phyloP scores from a whole-genome alignment of 495 filamentous ascomycete genomes.

The Aspergillus cavernicola region DNA sequence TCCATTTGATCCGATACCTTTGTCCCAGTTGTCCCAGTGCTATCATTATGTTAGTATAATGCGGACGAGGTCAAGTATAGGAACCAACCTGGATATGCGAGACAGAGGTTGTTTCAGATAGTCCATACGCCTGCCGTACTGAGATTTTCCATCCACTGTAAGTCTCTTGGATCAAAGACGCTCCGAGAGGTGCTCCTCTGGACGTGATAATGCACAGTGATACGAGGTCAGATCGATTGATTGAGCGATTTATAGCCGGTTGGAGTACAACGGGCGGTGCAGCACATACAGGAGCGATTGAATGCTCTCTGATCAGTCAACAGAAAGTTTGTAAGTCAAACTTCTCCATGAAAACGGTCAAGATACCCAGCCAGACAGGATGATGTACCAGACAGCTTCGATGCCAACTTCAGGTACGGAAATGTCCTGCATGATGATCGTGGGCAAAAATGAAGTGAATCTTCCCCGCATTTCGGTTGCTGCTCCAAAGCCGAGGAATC shows the following conservation, averaged over 20 bases:
- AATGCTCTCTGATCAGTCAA: constrained; percentile 58
- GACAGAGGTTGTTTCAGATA: constrained; percentile 59
- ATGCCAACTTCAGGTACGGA: not conserved
- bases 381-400: constrained; percentile 51
- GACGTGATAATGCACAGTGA: constrained; percentile 71
- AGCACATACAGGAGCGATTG: constrained; percentile 71
- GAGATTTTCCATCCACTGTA: constrained; percentile 61
- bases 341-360: constrained; percentile 64
- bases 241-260: constrained; percentile 63
- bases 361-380: constrained; percentile 55
- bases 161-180: constrained; percentile 67
- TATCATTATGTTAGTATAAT: not conserved
- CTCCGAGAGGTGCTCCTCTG: constrained; percentile 74
- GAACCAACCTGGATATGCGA: constrained; percentile 41
- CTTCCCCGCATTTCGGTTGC: not conserved
- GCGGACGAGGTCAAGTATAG: not conserved
- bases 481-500: not conserved
- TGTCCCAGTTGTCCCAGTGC: constrained; percentile 4
- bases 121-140: constrained; percentile 72
- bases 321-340: constrained; percentile 73
- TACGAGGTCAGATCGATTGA: constrained; percentile 66
- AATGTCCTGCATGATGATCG: not conserved
- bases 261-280: constrained; percentile 77
- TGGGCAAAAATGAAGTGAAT: not conserved
- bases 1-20: constrained; percentile 7